These are phyloP conservation scores for Globisporangium cylindrosporum DNA, from an alignment of 352 stramenopile species.

Conservation along the genomic window DNA sequence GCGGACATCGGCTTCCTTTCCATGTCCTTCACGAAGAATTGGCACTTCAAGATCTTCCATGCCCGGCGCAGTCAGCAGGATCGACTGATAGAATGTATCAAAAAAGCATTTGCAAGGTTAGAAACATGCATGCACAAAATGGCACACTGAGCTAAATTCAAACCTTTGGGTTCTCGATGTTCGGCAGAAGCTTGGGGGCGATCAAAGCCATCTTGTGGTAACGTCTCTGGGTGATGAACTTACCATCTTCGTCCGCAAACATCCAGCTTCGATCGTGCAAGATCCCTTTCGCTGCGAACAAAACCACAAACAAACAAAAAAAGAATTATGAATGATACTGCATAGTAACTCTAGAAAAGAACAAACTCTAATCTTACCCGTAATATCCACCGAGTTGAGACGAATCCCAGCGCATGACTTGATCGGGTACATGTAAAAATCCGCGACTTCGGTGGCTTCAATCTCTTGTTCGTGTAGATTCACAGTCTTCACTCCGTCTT, in stretches of 20 bases:
- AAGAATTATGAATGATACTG: neutral
- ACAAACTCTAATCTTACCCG: constrained; percentile 10
- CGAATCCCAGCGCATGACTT: constrained; percentile 78
- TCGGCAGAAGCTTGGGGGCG: constrained; percentile 48
- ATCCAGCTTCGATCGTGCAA: constrained; percentile 77
- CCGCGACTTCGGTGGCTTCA: constrained; percentile 31
- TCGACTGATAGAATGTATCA: constrained; percentile 17
- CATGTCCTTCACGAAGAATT: constrained; percentile 33
- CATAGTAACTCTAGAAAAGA: too few relatives aligned
- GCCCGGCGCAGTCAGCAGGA: constrained; percentile 58
- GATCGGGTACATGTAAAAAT: constrained; percentile 78
- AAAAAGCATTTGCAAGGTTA: neutral
- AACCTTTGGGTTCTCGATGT: constrained; percentile 40
- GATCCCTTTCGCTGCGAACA: constrained; percentile 42
- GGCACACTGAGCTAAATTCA: neutral
- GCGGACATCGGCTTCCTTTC: constrained; percentile 32
- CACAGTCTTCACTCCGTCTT: constrained; percentile 7
- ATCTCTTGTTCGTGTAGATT: constrained; percentile 25
- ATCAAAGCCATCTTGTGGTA: constrained; percentile 68
- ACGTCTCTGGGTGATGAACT: constrained; percentile 71
- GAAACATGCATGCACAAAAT: neutral
- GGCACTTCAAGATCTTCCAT: constrained; percentile 64
- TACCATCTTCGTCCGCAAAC: constrained; percentile 59
- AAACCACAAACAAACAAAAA: neutral
- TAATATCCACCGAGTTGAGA: constrained; percentile 41